These are phyloP conservation scores for Magnolia changhungtana DNA, from an alignment of 164 flowering plant species.

Conservation along the genomic window DNA sequence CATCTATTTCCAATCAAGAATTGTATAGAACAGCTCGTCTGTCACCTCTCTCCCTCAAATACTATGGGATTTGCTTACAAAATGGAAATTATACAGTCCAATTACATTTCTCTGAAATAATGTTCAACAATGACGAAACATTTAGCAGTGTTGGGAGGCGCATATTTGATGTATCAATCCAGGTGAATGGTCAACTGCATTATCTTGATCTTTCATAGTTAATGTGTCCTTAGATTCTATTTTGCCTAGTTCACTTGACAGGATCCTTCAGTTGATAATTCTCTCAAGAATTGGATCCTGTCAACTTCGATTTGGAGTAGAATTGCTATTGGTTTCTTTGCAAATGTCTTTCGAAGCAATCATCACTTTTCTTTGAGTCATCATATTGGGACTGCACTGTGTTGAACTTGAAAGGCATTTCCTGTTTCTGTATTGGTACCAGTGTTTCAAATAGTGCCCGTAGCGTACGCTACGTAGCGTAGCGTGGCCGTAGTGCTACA, in stretches of 20 bases:
- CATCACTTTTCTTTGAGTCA: background rate
- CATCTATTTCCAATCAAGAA: slow-evolving; percentile 1
- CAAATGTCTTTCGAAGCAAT: background rate
- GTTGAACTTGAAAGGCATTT: too few species aligned
- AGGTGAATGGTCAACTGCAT: slow-evolving; percentile 7
- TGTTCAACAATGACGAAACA: background rate
- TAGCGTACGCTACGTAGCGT: too few species aligned
- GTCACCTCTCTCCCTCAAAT: slow-evolving; percentile 17
- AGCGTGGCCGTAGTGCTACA: too few species aligned
- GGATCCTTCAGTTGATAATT: too few species aligned
- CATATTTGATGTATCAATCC: slow-evolving; percentile 18
- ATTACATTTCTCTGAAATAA: slow-evolving; percentile 20
- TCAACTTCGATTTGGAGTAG: background rate
- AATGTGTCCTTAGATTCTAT: too few species aligned
- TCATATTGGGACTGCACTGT: too few species aligned
- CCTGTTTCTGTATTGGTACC: too few species aligned
- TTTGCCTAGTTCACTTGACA: background rate
- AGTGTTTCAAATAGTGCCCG: too few species aligned
- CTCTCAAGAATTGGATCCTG: background rate
- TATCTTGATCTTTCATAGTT: too few species aligned
- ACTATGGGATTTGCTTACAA: slow-evolving; percentile 18
- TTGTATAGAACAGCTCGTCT: slow-evolving; percentile 14
- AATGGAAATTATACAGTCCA: slow-evolving; percentile 16
- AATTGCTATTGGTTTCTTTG: background rate
- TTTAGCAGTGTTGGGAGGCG: slow-evolving; percentile 7